These are phyloP conservation scores for Cantharellus anzutake DNA, from an alignment of 768 basidiomycete genomes.

Conservation along the genomic window DNA sequence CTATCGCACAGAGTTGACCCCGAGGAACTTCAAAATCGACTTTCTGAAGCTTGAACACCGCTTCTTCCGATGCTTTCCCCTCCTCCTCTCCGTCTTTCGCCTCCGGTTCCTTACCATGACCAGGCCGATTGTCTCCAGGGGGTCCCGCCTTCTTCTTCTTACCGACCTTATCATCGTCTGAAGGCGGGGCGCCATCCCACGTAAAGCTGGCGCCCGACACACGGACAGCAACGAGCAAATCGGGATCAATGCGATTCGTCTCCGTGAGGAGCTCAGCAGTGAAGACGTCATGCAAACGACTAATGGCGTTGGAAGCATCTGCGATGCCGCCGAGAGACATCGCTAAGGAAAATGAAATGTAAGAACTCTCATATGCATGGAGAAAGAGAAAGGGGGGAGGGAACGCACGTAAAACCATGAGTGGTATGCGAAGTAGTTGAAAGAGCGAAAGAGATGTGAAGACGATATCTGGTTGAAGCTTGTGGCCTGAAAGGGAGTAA, in stretches of 20 bases:
- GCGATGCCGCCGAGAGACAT: slow-evolving; percentile 42
- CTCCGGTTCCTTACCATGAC: slow-evolving; percentile 16
- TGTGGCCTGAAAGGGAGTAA: slow-evolving; percentile 36
- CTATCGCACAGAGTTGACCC: slow-evolving; percentile 33
- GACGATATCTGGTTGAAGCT: slow-evolving; percentile 46
- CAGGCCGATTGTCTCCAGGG: slow-evolving; percentile 5
- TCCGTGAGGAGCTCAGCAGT: slow-evolving; percentile 60
- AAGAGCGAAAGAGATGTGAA: slow-evolving; percentile 79
- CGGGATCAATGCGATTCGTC: slow-evolving; percentile 31
- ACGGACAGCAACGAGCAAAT: slow-evolving; percentile 42
- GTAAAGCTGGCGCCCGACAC: slow-evolving; percentile 50
- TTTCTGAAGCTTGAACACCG: slow-evolving; percentile 44
- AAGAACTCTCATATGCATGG: not conserved
- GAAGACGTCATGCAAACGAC: slow-evolving; percentile 62
- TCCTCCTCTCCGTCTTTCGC: slow-evolving; percentile 10
- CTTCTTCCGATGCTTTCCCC: slow-evolving; percentile 21
- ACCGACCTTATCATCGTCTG: not conserved
- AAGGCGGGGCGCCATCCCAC: slow-evolving; percentile 53
- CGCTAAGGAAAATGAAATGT: slow-evolving; percentile 1
- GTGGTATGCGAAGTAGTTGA: slow-evolving; percentile 60
- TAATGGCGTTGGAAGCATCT: slow-evolving; percentile 67
- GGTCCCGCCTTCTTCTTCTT: slow-evolving; percentile 8
- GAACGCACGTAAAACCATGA: slow-evolving; percentile 44
- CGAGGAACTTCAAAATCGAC: slow-evolving; percentile 45
- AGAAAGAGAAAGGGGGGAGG: not conserved